Percentiles rank a stretch among this genome's conserved stretches.
Conservation (phyloP, 805 yeast genomes). For the Candida maris region DNA sequence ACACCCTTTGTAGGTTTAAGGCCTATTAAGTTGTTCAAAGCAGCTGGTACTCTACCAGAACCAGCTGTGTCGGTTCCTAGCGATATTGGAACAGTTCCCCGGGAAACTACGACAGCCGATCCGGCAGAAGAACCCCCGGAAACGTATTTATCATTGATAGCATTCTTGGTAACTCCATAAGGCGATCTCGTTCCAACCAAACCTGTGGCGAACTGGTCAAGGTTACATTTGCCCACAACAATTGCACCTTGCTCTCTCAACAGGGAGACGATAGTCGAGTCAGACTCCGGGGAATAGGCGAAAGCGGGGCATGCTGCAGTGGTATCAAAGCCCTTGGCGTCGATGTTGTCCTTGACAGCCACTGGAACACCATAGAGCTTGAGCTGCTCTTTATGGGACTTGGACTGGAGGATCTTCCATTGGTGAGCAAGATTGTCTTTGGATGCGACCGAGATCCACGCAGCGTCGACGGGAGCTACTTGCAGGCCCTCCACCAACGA, state of each 20-base stretch:
- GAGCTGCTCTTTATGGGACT: constrained; percentile 46
- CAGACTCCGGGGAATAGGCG: constrained; percentile 61
- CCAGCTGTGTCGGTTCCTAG: constrained; percentile 98
- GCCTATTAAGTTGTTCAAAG: constrained; percentile 85
- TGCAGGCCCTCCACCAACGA: constrained; percentile 46
- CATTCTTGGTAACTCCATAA: constrained; percentile 82
- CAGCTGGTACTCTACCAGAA: constrained; percentile 96
- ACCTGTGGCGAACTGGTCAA: constrained; percentile 98
- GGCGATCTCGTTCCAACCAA: constrained; percentile 94
- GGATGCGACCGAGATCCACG: constrained; percentile 84
- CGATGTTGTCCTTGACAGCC: constrained; percentile 94
- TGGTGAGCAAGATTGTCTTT: constrained; percentile 65
- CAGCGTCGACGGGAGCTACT: constrained; percentile 60
- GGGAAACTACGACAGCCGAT: constrained; percentile 85
- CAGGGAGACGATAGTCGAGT: constrained; percentile 71
- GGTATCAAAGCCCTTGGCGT: constrained; percentile 74
- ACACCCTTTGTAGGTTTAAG: constrained; percentile 90
- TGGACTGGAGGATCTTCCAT: constrained; percentile 71
- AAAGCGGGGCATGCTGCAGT: constrained; percentile 96
- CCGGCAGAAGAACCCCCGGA: constrained; percentile 97
- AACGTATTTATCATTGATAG: constrained; percentile 73
- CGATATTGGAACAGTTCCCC: constrained; percentile 85
- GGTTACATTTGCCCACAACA: constrained; percentile 86
- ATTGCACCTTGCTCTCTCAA: constrained; percentile 89
- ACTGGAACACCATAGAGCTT: constrained; percentile 92